Conservation (phyloP, 139 green algal species). For the Chlamydomonas eustigma region DNA sequence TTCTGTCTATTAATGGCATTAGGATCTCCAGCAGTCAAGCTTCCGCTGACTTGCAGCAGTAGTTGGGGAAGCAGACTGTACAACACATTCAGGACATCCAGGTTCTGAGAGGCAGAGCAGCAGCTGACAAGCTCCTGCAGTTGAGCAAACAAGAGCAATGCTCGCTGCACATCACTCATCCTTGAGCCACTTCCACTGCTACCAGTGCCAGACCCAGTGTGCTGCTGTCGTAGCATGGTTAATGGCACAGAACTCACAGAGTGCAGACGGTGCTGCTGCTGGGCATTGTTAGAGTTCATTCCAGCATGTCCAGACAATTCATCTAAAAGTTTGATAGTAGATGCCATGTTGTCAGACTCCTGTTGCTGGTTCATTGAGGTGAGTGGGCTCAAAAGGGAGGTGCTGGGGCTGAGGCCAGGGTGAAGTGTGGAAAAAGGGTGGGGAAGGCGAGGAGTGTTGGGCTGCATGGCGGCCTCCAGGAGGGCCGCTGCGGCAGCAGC, state of each 20-base stretch:
- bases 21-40: no score
- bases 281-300: background rate
- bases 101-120: background rate
- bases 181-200: no score
- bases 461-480: slow-evolving; percentile 7
- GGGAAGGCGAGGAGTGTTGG: background rate
- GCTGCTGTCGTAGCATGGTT: background rate
- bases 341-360: slow-evolving; percentile 13
- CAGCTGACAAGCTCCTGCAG: background rate
- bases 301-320: slow-evolving; percentile 10
- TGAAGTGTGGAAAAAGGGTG: background rate
- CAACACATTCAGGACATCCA: background rate
- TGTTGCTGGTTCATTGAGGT: slow-evolving; percentile 2
- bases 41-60: background rate
- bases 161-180: background rate
- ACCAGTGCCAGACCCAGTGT: background rate
- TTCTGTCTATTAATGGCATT: no score
- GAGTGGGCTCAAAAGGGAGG: background rate
- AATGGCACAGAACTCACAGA: background rate
- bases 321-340: slow-evolving; percentile 6
- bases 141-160: background rate
- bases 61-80: background rate
- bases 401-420: background rate
- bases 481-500: background rate
- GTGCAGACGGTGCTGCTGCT: background rate